These are phyloP conservation scores for Trichoderma cornu-damae DNA, from an alignment of 2,329 filamentous ascomycete genomes.

Conservation along the genomic window DNA sequence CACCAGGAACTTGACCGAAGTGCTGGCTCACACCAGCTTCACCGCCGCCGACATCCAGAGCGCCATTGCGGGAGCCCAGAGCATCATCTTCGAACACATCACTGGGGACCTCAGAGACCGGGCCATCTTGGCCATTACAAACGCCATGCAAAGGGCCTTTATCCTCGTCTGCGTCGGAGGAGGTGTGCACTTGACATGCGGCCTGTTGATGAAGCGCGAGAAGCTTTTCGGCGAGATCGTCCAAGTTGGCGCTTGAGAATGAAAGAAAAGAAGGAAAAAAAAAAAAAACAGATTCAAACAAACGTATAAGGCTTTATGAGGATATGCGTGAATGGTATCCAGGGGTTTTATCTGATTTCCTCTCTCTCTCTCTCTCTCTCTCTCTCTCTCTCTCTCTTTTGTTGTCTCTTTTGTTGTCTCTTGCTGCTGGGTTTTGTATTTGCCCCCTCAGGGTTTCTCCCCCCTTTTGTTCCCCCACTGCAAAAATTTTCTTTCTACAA, in stretches of 20 bases:
- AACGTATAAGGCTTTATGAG: not conserved
- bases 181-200: not conserved
- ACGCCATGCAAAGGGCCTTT: constrained; percentile 16
- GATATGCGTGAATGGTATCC: not conserved
- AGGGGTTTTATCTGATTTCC: not conserved
- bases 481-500: not conserved
- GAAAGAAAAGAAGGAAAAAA: not conserved
- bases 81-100: constrained; percentile 16
- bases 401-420: not conserved
- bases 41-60: constrained; percentile 14
- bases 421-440: no score
- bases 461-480: not conserved
- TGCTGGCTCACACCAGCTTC: not conserved
- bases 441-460: no score
- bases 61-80: constrained; percentile 18
- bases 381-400: not conserved
- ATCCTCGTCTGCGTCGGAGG: constrained; percentile 14
- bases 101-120: not conserved
- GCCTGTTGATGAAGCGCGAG: constrained; percentile 18
- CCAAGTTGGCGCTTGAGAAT: not conserved
- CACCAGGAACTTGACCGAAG: not conserved
- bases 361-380: not conserved
- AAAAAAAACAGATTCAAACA: not conserved
- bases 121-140: constrained; percentile 16
- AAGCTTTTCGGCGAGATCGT: constrained; percentile 19